Conservation (phyloP, 1,284 basidiomycete genomes). For the Austroboletus niveus region DNA sequence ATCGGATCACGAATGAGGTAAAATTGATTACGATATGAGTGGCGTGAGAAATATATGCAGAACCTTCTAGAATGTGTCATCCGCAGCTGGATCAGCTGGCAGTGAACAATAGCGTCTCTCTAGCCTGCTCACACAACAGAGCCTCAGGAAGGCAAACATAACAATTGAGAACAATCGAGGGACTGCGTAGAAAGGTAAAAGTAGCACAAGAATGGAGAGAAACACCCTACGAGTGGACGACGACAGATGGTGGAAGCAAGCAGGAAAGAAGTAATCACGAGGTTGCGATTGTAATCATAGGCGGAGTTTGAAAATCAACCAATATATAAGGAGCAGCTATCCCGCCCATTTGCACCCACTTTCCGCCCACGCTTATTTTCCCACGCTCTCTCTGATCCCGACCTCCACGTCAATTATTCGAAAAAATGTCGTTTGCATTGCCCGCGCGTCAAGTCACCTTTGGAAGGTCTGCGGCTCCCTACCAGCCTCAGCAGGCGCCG, state of each 20-base stretch:
- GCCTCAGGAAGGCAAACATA: background rate
- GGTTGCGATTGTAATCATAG: constrained; percentile 19
- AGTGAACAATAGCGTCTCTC: background rate
- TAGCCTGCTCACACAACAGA: background rate
- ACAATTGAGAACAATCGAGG: background rate
- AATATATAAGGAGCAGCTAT: constrained; percentile 29
- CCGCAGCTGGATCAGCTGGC: constrained; percentile 6
- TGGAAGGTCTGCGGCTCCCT: constrained; percentile 54
- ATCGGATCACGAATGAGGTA: background rate
- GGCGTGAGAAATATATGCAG: constrained; percentile 6
- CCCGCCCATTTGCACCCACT: constrained; percentile 10
- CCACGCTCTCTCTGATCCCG: constrained; percentile 26
- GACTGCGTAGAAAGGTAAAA: background rate
- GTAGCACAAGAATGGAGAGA: background rate
- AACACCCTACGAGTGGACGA: constrained; percentile 2
- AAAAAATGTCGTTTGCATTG: constrained; percentile 64
- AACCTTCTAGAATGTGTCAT: constrained; percentile 24
- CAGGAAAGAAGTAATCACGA: constrained; percentile 14
- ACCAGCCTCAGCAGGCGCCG: constrained; percentile 43
- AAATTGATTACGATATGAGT: constrained; percentile 4
- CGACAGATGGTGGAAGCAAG: constrained; percentile 25
- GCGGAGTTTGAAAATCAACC: constrained; percentile 30
- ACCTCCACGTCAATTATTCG: constrained; percentile 19
- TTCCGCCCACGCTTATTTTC: constrained; percentile 31
- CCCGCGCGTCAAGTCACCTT: constrained; percentile 77